Evolutionary conservation across 2,329 filamentous ascomycete genomes (phyloP).

Genomic region (Hymenoscyphus repandus): DNA sequence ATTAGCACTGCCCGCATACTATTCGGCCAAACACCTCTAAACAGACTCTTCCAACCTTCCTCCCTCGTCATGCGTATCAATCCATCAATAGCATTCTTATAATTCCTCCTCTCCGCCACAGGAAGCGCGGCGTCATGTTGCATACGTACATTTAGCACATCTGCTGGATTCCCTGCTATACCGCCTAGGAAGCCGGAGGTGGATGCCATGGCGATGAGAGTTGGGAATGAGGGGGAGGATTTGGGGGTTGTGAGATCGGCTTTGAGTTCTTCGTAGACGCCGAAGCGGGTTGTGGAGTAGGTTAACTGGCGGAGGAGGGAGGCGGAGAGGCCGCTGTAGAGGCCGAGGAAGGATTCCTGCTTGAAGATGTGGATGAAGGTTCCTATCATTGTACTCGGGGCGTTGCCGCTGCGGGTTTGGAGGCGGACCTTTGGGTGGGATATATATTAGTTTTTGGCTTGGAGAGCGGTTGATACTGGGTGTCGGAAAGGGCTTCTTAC

Average conservation of each 20-base stretch:
- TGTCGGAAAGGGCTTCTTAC: constrained; percentile 14
- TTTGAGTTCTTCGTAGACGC: constrained; percentile 93
- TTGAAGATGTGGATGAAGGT: constrained; percentile 80
- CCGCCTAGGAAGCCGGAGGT: constrained; percentile 84
- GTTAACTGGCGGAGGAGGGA: constrained; percentile 90
- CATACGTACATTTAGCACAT: constrained; percentile 98
- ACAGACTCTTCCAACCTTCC: constrained; percentile 72
- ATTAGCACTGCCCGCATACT: constrained; percentile 76
- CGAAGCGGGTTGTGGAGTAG: constrained; percentile 94
- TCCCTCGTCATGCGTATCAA: constrained; percentile 80
- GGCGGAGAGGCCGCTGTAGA: constrained; percentile 90
- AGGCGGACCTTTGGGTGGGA: constrained; percentile 62
- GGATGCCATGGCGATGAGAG: constrained; percentile 78
- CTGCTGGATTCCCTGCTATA: constrained; percentile 86
- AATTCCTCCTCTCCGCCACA: constrained; percentile 69
- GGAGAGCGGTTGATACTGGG: neutral
- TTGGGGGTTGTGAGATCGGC: constrained; percentile 51
- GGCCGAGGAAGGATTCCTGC: constrained; percentile 67
- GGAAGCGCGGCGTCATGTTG: constrained; percentile 85
- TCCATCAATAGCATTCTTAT: constrained; percentile 83
- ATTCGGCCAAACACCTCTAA: constrained; percentile 83
- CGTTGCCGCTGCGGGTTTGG: constrained; percentile 74
- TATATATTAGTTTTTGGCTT: neutral
- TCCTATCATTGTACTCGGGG: constrained; percentile 74
- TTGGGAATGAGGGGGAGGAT: constrained; percentile 59